Percentiles rank a stretch among this genome's conserved stretches.
Evolutionary conservation across 2,329 filamentous ascomycete species (phyloP).

Genomic region (Huntiella omanensis): DNA sequence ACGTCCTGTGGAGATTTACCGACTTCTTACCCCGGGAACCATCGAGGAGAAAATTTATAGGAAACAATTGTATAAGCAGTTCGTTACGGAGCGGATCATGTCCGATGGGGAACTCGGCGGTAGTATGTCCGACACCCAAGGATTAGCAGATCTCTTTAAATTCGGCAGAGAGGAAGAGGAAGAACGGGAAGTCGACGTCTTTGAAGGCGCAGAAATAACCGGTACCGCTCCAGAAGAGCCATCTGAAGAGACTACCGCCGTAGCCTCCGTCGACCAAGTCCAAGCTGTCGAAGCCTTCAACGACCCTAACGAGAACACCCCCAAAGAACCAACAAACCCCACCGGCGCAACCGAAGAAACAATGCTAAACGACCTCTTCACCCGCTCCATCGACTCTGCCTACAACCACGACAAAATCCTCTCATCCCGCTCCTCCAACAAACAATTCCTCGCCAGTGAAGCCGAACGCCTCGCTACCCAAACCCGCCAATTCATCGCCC

Average conservation of each 20-base stretch:
- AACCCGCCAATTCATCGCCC: conserved; percentile 10
- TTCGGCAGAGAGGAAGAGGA: conserved; percentile 39
- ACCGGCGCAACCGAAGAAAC: conserved; percentile 36
- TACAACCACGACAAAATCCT: conserved; percentile 88
- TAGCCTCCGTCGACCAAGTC: conserved; percentile 19
- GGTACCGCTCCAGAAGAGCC: background rate
- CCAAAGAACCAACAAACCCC: conserved; percentile 14
- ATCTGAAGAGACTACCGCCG: conserved; percentile 6
- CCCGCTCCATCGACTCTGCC: conserved; percentile 72
- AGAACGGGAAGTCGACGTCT: conserved; percentile 63
- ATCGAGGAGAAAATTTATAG: conserved; percentile 99
- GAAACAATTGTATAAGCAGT: conserved; percentile 96
- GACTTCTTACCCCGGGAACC: conserved; percentile 92
- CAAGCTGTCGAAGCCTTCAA: conserved; percentile 46
- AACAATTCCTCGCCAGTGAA: conserved; percentile 60
- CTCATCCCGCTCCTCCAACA: conserved; percentile 58
- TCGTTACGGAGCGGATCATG: conserved; percentile 87
- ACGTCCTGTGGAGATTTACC: conserved; percentile 85
- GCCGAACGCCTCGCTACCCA: conserved; percentile 11
- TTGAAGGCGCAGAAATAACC: conserved; percentile 54
- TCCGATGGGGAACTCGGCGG: conserved; percentile 87
- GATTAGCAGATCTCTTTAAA: conserved; percentile 82
- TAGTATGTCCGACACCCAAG: conserved; percentile 62
- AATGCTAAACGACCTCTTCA: conserved; percentile 78
- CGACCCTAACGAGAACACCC: conserved; percentile 20